Evolutionary conservation across 257 asterid genomes (phyloP).

Genomic region (Prunella vulgaris): DNA sequence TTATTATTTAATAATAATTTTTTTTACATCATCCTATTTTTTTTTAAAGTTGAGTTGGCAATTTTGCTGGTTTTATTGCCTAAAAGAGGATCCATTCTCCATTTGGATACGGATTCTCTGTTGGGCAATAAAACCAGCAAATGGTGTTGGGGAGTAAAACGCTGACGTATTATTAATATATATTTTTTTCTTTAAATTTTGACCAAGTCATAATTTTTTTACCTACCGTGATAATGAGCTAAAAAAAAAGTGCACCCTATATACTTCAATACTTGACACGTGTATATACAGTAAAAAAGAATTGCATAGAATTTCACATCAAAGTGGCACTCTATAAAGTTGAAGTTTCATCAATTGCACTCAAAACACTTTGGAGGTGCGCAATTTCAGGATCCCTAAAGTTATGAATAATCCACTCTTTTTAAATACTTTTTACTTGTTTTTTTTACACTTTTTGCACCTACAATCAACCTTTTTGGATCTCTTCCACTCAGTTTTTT

Average conservation of each 20-base stretch:
- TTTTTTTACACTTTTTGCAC: not conserved
- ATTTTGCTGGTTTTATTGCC: too few species aligned
- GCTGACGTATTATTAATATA: too few species aligned
- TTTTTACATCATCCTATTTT: too few species aligned
- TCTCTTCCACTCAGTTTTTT: slow-evolving; percentile 31
- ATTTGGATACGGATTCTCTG: too few species aligned
- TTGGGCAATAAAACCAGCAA: too few species aligned
- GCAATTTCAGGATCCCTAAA: slow-evolving; percentile 54
- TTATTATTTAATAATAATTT: too few species aligned
- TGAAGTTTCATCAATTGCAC: slow-evolving; percentile 22
- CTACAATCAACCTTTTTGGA: slow-evolving; percentile 24
- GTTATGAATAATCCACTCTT: slow-evolving; percentile 16
- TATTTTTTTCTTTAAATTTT: too few species aligned
- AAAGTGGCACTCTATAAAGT: slow-evolving; percentile 1
- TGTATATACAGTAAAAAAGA: not conserved
- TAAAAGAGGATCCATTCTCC: too few species aligned
- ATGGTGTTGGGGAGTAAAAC: too few species aligned
- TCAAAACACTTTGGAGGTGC: slow-evolving; percentile 41
- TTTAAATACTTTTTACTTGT: slow-evolving; percentile 1
- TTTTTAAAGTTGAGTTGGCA: too few species aligned
- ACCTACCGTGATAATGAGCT: too few species aligned
- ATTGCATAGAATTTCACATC: not conserved
- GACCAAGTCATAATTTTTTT: too few species aligned
- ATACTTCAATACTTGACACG: not conserved
- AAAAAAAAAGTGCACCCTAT: not conserved